Evolutionary conservation across 345 rosid genomes (phyloP).

Genomic region (Camelina neglecta): DNA sequence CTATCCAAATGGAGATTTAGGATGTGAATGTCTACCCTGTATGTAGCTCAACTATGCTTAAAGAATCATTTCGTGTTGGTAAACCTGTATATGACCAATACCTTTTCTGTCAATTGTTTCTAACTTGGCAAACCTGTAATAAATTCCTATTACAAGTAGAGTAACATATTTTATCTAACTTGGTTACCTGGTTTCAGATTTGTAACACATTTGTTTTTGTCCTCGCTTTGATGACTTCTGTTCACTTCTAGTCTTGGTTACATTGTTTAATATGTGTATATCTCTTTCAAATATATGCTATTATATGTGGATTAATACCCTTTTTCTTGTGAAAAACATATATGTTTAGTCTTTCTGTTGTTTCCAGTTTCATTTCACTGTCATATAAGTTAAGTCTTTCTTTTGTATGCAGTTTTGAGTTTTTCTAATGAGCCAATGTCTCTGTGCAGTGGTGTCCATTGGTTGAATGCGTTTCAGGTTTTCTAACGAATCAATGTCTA

Average conservation of each 20-base stretch:
- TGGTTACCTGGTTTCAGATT: slow-evolving; percentile 10
- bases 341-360: too few species aligned
- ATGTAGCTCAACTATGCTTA: background rate
- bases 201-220: background rate
- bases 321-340: slow-evolving; percentile 17
- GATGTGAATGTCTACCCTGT: background rate
- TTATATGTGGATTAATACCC: slow-evolving; percentile 1
- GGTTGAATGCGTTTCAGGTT: too few species aligned
- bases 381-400: too few species aligned
- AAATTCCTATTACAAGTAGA: background rate
- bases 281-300: background rate
- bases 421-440: too few species aligned
- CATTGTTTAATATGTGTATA: background rate
- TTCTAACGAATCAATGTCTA: too few species aligned
- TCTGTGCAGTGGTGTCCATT: too few species aligned
- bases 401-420: too few species aligned
- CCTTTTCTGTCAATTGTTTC: background rate
- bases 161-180: too few species aligned
- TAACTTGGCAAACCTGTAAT: slow-evolving; percentile 10
- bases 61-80: slow-evolving; percentile 3
- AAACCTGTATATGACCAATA: background rate
- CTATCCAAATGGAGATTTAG: background rate
- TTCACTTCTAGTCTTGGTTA: slow-evolving; percentile 8
- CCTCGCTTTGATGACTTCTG: background rate
- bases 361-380: too few species aligned